Percentiles rank a stretch among this genome's conserved stretches.
Evolutionary conservation across 1,139 yeast genomes (phyloP).

Genomic region (Candida glucosophila): DNA sequence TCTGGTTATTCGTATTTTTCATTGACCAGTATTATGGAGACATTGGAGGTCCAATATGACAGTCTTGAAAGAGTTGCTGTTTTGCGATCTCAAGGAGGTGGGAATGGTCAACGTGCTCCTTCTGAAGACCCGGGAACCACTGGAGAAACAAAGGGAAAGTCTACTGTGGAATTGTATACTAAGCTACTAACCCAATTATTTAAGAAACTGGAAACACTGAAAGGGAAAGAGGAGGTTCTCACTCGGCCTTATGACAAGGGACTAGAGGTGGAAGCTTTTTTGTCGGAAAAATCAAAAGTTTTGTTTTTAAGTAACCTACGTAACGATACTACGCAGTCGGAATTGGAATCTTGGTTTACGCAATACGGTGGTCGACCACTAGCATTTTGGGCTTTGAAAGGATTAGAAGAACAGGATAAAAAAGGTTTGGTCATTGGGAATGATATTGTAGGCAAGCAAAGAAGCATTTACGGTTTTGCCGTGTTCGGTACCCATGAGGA

Average conservation of each 20-base stretch:
- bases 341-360: slow-evolving; percentile 85
- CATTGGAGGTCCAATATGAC: slow-evolving; percentile 46
- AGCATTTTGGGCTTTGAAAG: slow-evolving; percentile 81
- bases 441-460: no score
- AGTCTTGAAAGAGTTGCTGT: slow-evolving; percentile 6
- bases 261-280: slow-evolving; percentile 61
- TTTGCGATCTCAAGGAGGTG: slow-evolving; percentile 1
- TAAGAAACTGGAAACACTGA: slow-evolving; percentile 45
- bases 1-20: no score
- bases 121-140: not conserved
- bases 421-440: slow-evolving; percentile 3
- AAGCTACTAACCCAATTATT: slow-evolving; percentile 43
- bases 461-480: slow-evolving; percentile 64
- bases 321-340: slow-evolving; percentile 80
- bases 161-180: slow-evolving; percentile 20
- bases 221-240: slow-evolving; percentile 48
- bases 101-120: not conserved
- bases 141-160: slow-evolving; percentile 9
- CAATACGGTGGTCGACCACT: slow-evolving; percentile 81
- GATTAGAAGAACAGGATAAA: slow-evolving; percentile 28
- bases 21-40: slow-evolving; percentile 46
- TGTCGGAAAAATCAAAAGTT: slow-evolving; percentile 69
- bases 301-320: slow-evolving; percentile 73
- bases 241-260: slow-evolving; percentile 68
- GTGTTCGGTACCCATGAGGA: slow-evolving; percentile 81